Conservation (phyloP, 1,139 yeast genomes). For the Yamadazyma triangularis region DNA sequence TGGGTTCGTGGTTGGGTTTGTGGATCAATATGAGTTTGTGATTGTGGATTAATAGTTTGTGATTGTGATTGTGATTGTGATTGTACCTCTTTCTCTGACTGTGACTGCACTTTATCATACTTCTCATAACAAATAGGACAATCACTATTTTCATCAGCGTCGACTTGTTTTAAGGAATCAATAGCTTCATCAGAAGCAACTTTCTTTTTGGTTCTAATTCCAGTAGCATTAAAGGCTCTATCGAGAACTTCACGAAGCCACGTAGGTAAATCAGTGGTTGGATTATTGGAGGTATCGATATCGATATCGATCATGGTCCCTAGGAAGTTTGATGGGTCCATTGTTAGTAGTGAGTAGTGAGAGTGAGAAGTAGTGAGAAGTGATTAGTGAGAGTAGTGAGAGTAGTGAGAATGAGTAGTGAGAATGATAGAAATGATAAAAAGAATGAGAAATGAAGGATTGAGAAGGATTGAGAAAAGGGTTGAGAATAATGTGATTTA, state of each 20-base stretch:
- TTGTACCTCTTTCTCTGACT: neutral
- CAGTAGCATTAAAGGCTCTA: slow-evolving; percentile 29
- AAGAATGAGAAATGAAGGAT: neutral
- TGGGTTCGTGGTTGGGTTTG: too few species aligned
- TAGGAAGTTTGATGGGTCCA: slow-evolving; percentile 10
- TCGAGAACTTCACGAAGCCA: slow-evolving; percentile 40
- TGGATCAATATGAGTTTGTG: slow-evolving; percentile 1
- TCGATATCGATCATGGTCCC: slow-evolving; percentile 24
- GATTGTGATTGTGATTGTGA: too few species aligned
- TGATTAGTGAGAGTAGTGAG: neutral
- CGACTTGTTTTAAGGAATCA: slow-evolving; percentile 18
- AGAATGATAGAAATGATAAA: neutral
- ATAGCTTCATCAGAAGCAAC: slow-evolving; percentile 42
- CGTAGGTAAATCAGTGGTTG: slow-evolving; percentile 22
- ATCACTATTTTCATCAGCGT: slow-evolving; percentile 21
- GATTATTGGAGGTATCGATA: slow-evolving; percentile 15
- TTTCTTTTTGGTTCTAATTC: slow-evolving; percentile 20
- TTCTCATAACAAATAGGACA: slow-evolving; percentile 45
- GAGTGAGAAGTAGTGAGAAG: neutral
- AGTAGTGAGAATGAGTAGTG: neutral
- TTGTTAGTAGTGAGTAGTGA: slow-evolving; percentile 1
- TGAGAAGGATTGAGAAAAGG: too few species aligned
- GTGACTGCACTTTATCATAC: slow-evolving; percentile 13
- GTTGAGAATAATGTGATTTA: too few species aligned
- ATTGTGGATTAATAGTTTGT: neutral